Evolutionary conservation across 495 filamentous ascomycete species (phyloP).

Genomic region (Emericellopsis terricola): DNA sequence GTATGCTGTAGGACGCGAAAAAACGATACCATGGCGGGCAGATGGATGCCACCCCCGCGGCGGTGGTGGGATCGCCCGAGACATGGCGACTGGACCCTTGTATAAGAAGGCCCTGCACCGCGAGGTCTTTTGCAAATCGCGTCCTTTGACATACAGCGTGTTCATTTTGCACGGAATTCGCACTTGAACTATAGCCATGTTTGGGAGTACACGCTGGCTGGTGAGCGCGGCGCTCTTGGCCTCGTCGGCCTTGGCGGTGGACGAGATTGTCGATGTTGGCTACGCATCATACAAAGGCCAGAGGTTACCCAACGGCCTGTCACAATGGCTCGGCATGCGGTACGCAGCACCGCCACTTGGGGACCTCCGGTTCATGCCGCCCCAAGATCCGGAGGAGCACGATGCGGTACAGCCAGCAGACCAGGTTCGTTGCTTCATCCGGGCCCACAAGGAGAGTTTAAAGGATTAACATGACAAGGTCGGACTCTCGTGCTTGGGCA

Average conservation of each 20-base stretch:
- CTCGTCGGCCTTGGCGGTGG: neutral
- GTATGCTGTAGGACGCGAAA: too few relatives aligned
- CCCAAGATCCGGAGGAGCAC: slow-evolving; percentile 27
- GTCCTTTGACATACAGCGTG: too few relatives aligned
- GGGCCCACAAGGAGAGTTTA: neutral
- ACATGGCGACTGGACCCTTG: too few relatives aligned
- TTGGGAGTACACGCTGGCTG: too few relatives aligned
- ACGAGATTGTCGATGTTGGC: slow-evolving; percentile 5
- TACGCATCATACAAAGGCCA: slow-evolving; percentile 5
- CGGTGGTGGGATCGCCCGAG: too few relatives aligned
- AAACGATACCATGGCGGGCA: too few relatives aligned
- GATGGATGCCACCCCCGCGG: too few relatives aligned
- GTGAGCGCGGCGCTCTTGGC: neutral
- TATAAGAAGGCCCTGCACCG: too few relatives aligned
- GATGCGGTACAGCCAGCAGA: slow-evolving; percentile 24
- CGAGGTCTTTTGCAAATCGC: too few relatives aligned
- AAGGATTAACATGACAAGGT: neutral
- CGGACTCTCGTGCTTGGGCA: slow-evolving; percentile 5
- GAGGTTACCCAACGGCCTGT: slow-evolving; percentile 20
- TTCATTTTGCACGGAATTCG: too few relatives aligned
- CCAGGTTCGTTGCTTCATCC: slow-evolving; percentile 17
- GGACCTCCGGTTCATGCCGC: slow-evolving; percentile 38
- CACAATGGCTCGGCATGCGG: slow-evolving; percentile 48
- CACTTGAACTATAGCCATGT: too few relatives aligned
- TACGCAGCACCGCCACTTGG: slow-evolving; percentile 43